Evolutionary conservation across 148 eudicot genomes (phyloP), one percentile per base, ranked within the genome.

Genomic region (Selenicereus undatus): DNA sequence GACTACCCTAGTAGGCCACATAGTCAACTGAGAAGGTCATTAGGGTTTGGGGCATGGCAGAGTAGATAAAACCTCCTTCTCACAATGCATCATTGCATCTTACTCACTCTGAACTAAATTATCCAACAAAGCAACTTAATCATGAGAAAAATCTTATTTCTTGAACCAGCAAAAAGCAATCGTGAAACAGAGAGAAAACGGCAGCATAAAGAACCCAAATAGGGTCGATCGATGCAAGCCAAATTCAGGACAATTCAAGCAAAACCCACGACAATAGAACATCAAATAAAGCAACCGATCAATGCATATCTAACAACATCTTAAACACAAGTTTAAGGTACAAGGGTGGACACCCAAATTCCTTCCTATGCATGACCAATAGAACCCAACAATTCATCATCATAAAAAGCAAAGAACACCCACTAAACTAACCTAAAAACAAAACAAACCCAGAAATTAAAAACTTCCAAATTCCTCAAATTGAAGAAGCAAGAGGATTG

Each of bases 401-500:
- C n/a, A 71, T 80, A 32, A 26, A 73, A 73, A 60, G 30, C 32
- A 80, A 60, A 24, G 20, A 73, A 74, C 20, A 4, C 74, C 83
- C 74, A 74, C 62, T 48, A 51, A 74, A 80, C 66, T 75, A 64
- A 74, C 83, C 76, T 79, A 35, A 69, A 76, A 81, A 75, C 58
- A 51, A 76, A 35, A 35, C 39, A 76, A 81, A 81, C 74, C 66
- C 65, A 76, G 42, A 76, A 81, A 69, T 52, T 3, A 81, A 81
- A 51, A 74, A 1, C 6, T 16, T 32, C 51, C 50, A 80, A 45
- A 74, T 4, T 20, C 45, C 83, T 86, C 86, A 88, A 82, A 88
- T 77, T 29, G 88, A 83, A 75, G 89, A 84, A 81, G 78, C 79
- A 68, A 77, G 85, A 80, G 81, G 76, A 26, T 82, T 86, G 17